Conservation (phyloP, 768 basidiomycete species). For the Cyathus striatus region DNA sequence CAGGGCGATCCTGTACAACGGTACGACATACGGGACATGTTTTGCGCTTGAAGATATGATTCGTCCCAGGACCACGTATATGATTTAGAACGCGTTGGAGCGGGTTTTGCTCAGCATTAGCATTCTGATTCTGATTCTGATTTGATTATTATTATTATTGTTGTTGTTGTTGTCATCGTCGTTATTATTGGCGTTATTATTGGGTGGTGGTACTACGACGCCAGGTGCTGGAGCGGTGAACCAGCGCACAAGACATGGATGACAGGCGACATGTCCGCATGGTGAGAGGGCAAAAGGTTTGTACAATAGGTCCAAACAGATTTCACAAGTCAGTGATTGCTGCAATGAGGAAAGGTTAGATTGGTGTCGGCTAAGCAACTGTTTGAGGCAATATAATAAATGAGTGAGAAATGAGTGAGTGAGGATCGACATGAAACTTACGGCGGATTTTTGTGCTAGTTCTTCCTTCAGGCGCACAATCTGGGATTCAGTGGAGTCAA, state of each 20-base stretch:
- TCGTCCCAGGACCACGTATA: conserved; percentile 33
- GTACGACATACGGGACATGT: conserved; percentile 77
- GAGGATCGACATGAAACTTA: conserved; percentile 20
- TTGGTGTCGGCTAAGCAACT: conserved; percentile 53
- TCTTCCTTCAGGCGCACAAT: conserved; percentile 40
- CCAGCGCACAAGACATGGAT: conserved; percentile 71
- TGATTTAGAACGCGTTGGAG: conserved; percentile 24
- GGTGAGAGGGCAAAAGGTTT: conserved; percentile 71
- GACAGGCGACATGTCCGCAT: conserved; percentile 72
- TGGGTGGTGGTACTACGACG: conserved; percentile 15
- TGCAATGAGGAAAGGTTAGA: conserved; percentile 47
- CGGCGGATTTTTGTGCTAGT: conserved; percentile 32
- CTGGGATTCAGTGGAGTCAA: conserved; percentile 15
- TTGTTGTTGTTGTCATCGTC: too few species aligned
- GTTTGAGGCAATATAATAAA: conserved; percentile 3
- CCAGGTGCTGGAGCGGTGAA: conserved; percentile 46
- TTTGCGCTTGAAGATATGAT: conserved; percentile 51
- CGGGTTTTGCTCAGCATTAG: too few species aligned
- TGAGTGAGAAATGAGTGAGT: neutral
- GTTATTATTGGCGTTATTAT: conserved; percentile 14
- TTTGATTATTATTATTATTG: too few species aligned
- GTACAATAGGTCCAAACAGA: conserved; percentile 72
- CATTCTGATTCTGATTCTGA: too few species aligned
- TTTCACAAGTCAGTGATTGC: conserved; percentile 69
- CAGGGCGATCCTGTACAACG: conserved; percentile 50